phyloP scores from a whole-genome alignment of 805 yeast species.

The Candida ficus region DNA sequence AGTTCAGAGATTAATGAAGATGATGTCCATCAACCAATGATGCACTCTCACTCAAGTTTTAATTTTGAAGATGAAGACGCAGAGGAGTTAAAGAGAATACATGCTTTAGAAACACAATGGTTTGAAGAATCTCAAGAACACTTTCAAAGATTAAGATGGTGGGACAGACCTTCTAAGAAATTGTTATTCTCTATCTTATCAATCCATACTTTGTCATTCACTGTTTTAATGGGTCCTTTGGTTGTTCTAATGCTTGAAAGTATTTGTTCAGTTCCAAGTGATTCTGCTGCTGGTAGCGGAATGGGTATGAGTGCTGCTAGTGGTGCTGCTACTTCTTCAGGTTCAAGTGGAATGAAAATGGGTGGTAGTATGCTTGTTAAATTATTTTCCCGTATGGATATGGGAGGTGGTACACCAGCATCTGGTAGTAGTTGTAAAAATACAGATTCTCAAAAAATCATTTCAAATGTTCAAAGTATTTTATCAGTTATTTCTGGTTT shows the following conservation, averaged over 20 bases:
- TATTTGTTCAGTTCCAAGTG: not conserved
- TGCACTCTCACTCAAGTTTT: not conserved
- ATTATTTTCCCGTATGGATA: not conserved
- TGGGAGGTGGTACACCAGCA: not conserved
- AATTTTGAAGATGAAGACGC: not conserved
- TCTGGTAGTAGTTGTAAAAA: not conserved
- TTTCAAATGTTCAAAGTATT: not conserved
- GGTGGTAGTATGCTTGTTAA: not conserved
- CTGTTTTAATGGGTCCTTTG: not conserved
- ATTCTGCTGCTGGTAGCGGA: not conserved
- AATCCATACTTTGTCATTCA: not conserved
- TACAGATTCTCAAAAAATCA: not conserved
- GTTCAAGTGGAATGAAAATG: not conserved
- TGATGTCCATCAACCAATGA: too few species aligned
- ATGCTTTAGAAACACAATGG: not conserved
- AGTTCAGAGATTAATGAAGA: too few species aligned
- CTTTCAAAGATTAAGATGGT: not conserved
- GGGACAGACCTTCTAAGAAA: constrained; percentile 8
- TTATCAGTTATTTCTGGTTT: constrained; percentile 17
- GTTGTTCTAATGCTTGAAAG: not conserved
- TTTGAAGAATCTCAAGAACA: not conserved
- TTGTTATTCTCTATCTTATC: not conserved
- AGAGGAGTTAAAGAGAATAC: not conserved
- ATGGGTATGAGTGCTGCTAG: too few species aligned
- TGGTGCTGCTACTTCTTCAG: not conserved